A percentile compares a stretch with the other conserved stretches of the same genome.
Evolutionary conservation across 1,284 basidiomycete genomes (phyloP).

Genomic region (Mycosarcoma mackinlayi): DNA sequence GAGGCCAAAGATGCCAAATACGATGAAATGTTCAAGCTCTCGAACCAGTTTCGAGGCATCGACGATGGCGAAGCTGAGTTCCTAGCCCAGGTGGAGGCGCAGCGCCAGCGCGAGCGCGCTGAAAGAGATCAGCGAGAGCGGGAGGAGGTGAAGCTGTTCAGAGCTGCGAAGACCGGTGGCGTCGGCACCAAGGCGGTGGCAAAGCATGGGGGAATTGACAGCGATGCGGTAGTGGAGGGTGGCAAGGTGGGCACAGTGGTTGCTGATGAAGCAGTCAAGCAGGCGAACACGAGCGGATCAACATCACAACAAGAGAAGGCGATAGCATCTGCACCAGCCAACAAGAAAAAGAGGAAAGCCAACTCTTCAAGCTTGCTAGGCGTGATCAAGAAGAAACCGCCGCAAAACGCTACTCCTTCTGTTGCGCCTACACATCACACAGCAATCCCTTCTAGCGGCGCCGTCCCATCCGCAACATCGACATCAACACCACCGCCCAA

Average conservation of each 20-base stretch:
- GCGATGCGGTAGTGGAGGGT: neutral
- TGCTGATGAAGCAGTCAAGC: neutral
- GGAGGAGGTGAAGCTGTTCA: conserved; percentile 51
- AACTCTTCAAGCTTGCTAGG: conserved; percentile 15
- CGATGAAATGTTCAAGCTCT: conserved; percentile 61
- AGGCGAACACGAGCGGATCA: too few relatives aligned
- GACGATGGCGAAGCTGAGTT: conserved; percentile 63
- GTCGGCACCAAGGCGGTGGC: neutral
- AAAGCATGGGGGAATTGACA: neutral
- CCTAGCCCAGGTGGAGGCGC: conserved; percentile 32
- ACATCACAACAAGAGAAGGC: neutral
- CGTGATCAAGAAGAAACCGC: conserved; percentile 40
- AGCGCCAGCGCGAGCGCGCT: conserved; percentile 29
- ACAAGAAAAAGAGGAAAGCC: conserved; percentile 43
- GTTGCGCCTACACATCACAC: neutral
- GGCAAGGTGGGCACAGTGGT: neutral
- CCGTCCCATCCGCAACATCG: neutral
- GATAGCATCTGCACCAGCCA: neutral
- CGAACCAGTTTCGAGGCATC: conserved; percentile 64
- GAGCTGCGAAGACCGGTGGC: conserved; percentile 1
- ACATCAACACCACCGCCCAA: neutral
- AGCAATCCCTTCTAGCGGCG: neutral
- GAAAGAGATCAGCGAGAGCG: conserved; percentile 28
- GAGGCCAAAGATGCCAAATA: conserved; percentile 59
- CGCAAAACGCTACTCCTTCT: neutral